A percentile compares a stretch with the other conserved stretches of the same genome.
Conservation (phyloP, 192 early-diverging fungal species). For the Mortierella alpina region DNA sequence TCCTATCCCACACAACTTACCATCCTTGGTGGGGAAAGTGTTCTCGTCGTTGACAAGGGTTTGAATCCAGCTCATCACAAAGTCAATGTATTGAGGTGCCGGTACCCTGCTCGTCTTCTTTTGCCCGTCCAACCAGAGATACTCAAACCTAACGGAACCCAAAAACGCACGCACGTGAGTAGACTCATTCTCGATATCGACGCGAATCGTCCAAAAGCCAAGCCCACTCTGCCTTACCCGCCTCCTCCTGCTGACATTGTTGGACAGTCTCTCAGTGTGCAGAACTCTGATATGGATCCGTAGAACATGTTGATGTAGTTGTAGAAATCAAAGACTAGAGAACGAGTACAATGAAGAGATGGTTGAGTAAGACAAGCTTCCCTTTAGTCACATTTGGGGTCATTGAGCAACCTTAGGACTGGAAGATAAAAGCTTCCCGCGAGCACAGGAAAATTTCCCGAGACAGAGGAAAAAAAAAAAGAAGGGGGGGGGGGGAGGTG, state of each 20-base stretch:
- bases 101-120: constrained; percentile 82
- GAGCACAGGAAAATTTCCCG: not conserved
- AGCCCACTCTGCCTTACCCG: constrained; percentile 61
- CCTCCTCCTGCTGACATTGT: constrained; percentile 86
- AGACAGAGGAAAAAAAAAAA: not conserved
- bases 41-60: constrained; percentile 88
- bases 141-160: constrained; percentile 70
- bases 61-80: constrained; percentile 88
- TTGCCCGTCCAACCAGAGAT: constrained; percentile 91
- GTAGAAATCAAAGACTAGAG: constrained; percentile 90
- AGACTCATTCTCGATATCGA: not conserved
- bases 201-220: constrained; percentile 42
- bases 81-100: constrained; percentile 96
- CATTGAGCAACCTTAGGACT: not conserved
- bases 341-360: not conserved
- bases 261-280: constrained; percentile 86
- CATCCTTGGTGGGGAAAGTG: constrained; percentile 93
- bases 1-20: constrained; percentile 46
- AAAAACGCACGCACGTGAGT: not conserved
- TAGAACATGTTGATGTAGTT: constrained; percentile 94
- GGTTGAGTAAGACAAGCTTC: not conserved
- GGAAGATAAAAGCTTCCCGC: not conserved
- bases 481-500: not conserved
- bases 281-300: constrained; percentile 89
- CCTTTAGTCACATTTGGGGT: not conserved